Evolutionary conservation across 257 asterid species (phyloP).

Genomic region (Anisodus tanguticus): DNA sequence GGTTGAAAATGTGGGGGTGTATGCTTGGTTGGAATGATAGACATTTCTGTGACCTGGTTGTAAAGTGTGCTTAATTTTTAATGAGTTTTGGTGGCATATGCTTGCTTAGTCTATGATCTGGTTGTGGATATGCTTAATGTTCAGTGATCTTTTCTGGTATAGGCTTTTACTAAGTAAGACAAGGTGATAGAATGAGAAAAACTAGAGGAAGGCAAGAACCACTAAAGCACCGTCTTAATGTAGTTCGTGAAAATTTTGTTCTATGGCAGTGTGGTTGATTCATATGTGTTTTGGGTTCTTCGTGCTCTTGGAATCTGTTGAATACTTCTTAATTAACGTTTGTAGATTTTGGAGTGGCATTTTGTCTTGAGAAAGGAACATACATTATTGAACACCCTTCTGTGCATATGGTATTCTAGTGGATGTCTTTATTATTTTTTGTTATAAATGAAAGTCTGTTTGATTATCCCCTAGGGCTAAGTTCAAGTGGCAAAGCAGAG

Average conservation of each 20-base stretch:
- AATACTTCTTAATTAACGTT: neutral
- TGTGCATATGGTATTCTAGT: neutral
- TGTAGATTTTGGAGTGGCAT: neutral
- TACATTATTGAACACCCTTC: neutral
- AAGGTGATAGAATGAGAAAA: neutral
- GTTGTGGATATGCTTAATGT: constrained; percentile 17
- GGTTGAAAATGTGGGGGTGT: neutral
- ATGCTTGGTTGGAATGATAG: neutral
- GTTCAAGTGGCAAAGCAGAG: neutral
- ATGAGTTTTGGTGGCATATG: constrained; percentile 13
- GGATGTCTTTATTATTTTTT: neutral
- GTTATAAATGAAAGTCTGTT: neutral
- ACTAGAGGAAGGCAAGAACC: neutral
- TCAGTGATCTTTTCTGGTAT: neutral
- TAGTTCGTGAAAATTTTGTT: neutral
- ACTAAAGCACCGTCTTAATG: neutral
- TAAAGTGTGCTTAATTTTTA: neutral
- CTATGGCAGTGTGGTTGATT: neutral
- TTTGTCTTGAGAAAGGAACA: neutral
- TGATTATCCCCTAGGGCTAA: neutral
- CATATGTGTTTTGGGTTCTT: neutral
- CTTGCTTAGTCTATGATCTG: neutral
- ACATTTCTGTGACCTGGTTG: neutral
- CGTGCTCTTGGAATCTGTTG: neutral
- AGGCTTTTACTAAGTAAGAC: neutral